Evolutionary conservation across 805 yeast species (phyloP).

Genomic region (Lipomyces orientalis): DNA sequence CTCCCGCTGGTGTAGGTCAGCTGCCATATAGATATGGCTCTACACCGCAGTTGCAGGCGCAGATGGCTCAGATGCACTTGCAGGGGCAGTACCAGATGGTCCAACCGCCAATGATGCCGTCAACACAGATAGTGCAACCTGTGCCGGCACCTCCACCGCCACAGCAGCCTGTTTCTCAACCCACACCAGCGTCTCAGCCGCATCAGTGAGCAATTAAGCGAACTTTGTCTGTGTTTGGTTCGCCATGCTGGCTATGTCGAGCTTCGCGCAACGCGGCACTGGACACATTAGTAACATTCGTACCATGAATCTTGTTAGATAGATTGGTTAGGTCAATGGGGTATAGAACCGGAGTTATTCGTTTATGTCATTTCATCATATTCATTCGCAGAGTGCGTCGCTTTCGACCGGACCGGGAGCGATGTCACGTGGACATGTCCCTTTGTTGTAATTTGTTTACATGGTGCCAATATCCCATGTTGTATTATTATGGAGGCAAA

Average conservation of each 20-base stretch:
- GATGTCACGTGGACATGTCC: not conserved
- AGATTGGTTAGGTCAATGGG: not conserved
- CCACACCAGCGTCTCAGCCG: not conserved
- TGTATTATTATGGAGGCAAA: conserved; percentile 1
- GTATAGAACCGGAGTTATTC: not conserved
- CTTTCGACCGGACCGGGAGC: not conserved
- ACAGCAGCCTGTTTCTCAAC: not conserved
- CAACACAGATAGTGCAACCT: conserved; percentile 3
- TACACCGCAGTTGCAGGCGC: not conserved
- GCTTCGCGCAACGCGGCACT: not conserved
- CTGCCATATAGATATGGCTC: conserved; percentile 11
- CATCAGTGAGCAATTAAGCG: not conserved
- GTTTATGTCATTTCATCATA: not conserved
- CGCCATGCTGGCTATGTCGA: conserved; percentile 1
- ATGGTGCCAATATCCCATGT: not conserved
- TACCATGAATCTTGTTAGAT: not conserved
- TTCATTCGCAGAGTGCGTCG: not conserved
- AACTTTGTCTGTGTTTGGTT: not conserved
- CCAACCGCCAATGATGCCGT: conserved; percentile 9
- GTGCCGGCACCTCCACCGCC: conserved; percentile 1
- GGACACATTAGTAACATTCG: not conserved
- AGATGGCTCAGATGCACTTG: conserved; percentile 9
- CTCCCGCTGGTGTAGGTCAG: conserved; percentile 11
- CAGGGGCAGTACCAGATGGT: conserved; percentile 5
- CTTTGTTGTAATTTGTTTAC: not conserved